Conservation (phyloP, 495 filamentous ascomycete species). For the Oleoguttula mirabilis region DNA sequence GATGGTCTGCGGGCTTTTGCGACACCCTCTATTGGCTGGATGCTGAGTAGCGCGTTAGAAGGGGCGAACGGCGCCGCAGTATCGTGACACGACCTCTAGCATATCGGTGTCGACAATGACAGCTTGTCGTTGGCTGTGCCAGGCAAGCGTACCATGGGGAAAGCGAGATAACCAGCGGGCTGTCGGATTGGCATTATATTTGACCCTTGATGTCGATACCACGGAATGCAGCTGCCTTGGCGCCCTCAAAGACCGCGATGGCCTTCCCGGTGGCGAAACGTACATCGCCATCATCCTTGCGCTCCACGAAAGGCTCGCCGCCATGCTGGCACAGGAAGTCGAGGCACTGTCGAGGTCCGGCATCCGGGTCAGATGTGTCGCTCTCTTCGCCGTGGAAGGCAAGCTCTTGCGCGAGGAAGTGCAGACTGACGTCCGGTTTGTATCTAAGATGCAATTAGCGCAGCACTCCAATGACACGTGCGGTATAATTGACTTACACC, state of each 20-base stretch:
- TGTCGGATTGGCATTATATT: conserved; percentile 55
- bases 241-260: conserved; percentile 55
- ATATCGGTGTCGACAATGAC: too few relatives aligned
- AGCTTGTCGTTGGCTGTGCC: too few relatives aligned
- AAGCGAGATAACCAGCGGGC: too few relatives aligned
- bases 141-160: too few relatives aligned
- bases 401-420: conserved; percentile 90
- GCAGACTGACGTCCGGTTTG: conserved; percentile 74
- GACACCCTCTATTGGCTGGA: too few relatives aligned
- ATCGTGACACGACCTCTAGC: too few relatives aligned
- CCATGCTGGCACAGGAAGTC: conserved; percentile 74
- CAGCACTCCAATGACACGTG: too few relatives aligned
- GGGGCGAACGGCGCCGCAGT: too few relatives aligned
- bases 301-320: conserved; percentile 64
- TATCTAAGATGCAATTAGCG: too few relatives aligned
- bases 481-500: conserved; percentile 82
- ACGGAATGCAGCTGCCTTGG: conserved; percentile 59
- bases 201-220: conserved; percentile 96
- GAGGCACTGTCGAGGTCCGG: conserved; percentile 37
- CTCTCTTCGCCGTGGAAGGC: conserved; percentile 82
- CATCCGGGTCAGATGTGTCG: conserved; percentile 9
- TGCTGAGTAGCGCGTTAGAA: too few relatives aligned
- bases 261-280: conserved; percentile 67
- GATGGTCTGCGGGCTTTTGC: too few relatives aligned
- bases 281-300: conserved; percentile 54